These are phyloP conservation scores for Yarrowia yakushimensis DNA, from an alignment of 805 yeast genomes.

Conservation along the genomic window DNA sequence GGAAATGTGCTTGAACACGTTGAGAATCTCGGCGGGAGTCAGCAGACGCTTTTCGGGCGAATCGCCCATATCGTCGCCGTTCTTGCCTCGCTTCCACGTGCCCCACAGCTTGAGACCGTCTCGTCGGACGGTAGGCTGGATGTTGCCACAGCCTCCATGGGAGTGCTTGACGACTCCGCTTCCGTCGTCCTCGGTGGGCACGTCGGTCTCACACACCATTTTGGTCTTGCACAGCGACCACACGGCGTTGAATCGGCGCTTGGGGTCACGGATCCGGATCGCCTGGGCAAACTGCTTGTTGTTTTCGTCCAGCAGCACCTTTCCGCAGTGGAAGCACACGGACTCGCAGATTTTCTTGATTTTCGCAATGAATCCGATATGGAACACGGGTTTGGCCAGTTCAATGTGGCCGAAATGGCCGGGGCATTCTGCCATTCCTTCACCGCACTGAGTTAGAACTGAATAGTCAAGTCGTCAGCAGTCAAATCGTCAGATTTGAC, in stretches of 20 bases:
- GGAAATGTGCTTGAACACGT: slow-evolving; percentile 87
- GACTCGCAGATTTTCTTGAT: slow-evolving; percentile 94
- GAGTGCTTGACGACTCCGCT: slow-evolving; percentile 44
- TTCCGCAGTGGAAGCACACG: slow-evolving; percentile 99
- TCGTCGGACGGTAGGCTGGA: slow-evolving; percentile 92
- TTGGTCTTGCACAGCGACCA: slow-evolving; percentile 91
- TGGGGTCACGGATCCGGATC: slow-evolving; percentile 83
- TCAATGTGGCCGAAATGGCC: slow-evolving; percentile 99
- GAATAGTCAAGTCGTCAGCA: too few relatives aligned
- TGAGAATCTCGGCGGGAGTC: slow-evolving; percentile 83
- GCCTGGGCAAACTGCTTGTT: slow-evolving; percentile 84
- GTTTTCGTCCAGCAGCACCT: slow-evolving; percentile 77
- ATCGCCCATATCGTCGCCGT: slow-evolving; percentile 68
- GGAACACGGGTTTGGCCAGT: slow-evolving; percentile 96
- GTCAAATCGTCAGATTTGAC: too few relatives aligned
- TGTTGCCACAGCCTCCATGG: slow-evolving; percentile 98
- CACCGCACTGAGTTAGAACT: slow-evolving; percentile 64
- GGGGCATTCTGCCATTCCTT: slow-evolving; percentile 98
- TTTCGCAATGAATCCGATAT: slow-evolving; percentile 89
- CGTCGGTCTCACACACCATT: slow-evolving; percentile 92
- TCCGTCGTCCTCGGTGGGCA: slow-evolving; percentile 52
- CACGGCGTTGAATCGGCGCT: slow-evolving; percentile 93
- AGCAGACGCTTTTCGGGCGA: slow-evolving; percentile 90
- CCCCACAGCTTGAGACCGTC: slow-evolving; percentile 97
- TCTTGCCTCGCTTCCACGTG: slow-evolving; percentile 91